phyloP scores from a whole-genome alignment of 768 basidiomycete genomes.

The Podaxis sp. region DNA sequence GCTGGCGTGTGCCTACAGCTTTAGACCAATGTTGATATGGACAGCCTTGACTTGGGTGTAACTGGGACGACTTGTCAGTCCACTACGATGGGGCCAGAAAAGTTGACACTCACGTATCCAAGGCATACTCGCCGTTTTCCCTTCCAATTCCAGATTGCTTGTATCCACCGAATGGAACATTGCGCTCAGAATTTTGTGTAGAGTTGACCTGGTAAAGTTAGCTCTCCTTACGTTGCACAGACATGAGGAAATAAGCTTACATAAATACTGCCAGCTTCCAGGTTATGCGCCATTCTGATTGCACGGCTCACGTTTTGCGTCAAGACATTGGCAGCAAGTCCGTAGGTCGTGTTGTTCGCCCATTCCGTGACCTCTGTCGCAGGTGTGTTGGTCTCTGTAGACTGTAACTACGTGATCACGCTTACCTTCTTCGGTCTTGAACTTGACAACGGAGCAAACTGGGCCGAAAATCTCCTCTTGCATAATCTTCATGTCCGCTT shows the following conservation, averaged over 20 bases:
- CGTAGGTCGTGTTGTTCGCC: conserved; percentile 80
- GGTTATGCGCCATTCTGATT: conserved; percentile 55
- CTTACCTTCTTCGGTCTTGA: conserved; percentile 56
- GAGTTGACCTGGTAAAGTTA: conserved; percentile 37
- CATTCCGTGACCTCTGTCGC: conserved; percentile 43
- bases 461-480: conserved; percentile 81
- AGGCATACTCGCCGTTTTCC: conserved; percentile 65
- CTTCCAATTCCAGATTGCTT: conserved; percentile 74
- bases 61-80: conserved; percentile 23
- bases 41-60: conserved; percentile 62
- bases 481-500: conserved; percentile 72
- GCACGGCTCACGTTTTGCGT: conserved; percentile 66
- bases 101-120: conserved; percentile 40
- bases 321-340: conserved; percentile 78
- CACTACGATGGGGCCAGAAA: neutral
- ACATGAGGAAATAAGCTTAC: conserved; percentile 24
- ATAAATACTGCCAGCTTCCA: conserved; percentile 70
- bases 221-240: neutral
- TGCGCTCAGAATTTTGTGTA: conserved; percentile 39
- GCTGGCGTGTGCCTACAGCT: neutral
- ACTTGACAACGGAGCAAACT: conserved; percentile 74
- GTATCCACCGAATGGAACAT: conserved; percentile 69
- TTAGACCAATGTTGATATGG: conserved; percentile 52
- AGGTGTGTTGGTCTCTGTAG: neutral
- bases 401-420: neutral